A percentile compares a stretch with the other conserved stretches of the same genome.
Conservation (phyloP, 2,329 filamentous ascomycete species). For the Diaporthe sp. region DNA sequence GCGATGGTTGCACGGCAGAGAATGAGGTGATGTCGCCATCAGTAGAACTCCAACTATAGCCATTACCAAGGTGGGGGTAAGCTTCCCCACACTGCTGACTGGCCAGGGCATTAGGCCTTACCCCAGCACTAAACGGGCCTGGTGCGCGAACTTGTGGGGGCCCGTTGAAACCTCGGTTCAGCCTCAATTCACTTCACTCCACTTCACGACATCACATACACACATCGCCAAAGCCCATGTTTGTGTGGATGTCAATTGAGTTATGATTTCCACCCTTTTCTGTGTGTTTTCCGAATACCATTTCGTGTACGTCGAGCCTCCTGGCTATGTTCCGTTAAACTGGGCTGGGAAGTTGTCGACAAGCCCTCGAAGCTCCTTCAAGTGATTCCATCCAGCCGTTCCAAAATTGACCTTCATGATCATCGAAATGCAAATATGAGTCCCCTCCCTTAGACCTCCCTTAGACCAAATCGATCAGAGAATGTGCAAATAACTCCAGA, state of each 20-base stretch:
- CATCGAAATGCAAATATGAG: not conserved
- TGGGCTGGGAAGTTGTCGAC: not conserved
- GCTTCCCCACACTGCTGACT: not conserved
- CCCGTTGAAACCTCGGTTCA: not conserved
- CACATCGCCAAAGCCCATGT: no score
- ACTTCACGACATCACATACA: slow-evolving; percentile 18
- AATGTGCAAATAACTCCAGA: not conserved
- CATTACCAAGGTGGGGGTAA: not conserved
- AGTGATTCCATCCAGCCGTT: slow-evolving; percentile 14
- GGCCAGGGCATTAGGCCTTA: not conserved
- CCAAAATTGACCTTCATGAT: slow-evolving; percentile 9
- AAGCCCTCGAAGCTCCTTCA: not conserved
- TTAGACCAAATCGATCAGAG: not conserved
- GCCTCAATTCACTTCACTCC: slow-evolving; percentile 16
- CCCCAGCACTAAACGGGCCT: slow-evolving; percentile 7
- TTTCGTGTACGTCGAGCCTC: not conserved
- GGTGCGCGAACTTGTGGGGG: slow-evolving; percentile 17
- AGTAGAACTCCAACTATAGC: not conserved
- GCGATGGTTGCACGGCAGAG: not conserved
- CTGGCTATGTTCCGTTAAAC: not conserved
- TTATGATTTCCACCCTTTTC: not conserved
- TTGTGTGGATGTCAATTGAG: not conserved
- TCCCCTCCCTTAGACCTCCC: not conserved
- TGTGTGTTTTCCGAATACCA: slow-evolving; percentile 10
- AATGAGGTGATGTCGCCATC: slow-evolving; percentile 12